Base-by-base conservation (phyloP, 108 stramenopile species). In the Fragilaria crotonensis region DNA sequence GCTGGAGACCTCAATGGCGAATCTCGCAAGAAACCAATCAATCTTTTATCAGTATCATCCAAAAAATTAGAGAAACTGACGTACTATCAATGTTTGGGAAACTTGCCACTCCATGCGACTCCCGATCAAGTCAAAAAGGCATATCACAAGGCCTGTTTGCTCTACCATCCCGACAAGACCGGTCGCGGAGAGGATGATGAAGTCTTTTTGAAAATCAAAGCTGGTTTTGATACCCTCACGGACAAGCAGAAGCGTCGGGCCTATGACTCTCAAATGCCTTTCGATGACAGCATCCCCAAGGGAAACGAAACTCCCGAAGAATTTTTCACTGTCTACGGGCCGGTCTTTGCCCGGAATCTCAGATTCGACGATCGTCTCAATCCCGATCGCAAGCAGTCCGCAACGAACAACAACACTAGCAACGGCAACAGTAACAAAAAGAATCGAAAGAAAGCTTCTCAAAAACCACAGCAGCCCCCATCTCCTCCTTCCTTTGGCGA, bases 191-290 rank as follows among this genome's bases (percentile, higher is more conserved):
- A 92, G 36, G 91, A 94, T 57, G 95, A 96, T 68, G 76, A 75
- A 33, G 93, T 97, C 4, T 99, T 99, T 64, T 72, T 98, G 48
- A 75, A 83, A 31, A 93, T 99, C 33, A 96, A 98, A 73, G 78
- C 89, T 17, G 99, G 97, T 9, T 96, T 87, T 58, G 95, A 98
- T 51, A 92, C 87, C 0, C 61, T 99, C 52, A 67, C 60, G 33
- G 85, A 97, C 72, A 62, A 62, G 23, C 63, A 55, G 33, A 96
- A 94, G 70, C 76, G 87, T 19, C 76, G 87, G 21, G 81, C 85
- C 5, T 99, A 98, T 59, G 99, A 99, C 66, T 91, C 89, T 4
- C 83, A 85, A 20, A 74, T 96, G 45, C 85, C 90, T 46, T 99
- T 99, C 67, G 97, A 61, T 50, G 60, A 61, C 2, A 30, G 20